Conservation (phyloP, 257 asterid species). For the Hygrophila difformis region DNA sequence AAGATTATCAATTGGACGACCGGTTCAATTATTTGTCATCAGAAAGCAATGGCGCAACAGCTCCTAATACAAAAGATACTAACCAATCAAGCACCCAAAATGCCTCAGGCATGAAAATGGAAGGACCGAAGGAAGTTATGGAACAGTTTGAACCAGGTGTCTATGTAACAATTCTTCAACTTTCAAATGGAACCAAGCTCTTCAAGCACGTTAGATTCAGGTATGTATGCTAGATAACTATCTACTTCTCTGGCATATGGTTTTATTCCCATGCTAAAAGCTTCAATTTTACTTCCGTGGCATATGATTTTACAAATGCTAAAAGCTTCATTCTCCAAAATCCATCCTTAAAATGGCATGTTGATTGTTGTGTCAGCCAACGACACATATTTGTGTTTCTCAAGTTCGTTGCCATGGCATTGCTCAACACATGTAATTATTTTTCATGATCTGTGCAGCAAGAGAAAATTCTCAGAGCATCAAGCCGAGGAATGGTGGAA, state of each 20-base stretch:
- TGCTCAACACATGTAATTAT: not conserved
- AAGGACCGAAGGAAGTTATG: slow-evolving; percentile 53
- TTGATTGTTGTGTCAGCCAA: too few species aligned
- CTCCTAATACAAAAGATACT: slow-evolving; percentile 16
- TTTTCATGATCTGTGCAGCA: slow-evolving; percentile 35
- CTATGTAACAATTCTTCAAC: slow-evolving; percentile 58
- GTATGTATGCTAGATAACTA: slow-evolving; percentile 22
- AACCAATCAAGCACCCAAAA: slow-evolving; percentile 14
- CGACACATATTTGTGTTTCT: too few species aligned
- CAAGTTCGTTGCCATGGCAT: not conserved
- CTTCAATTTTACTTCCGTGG: too few species aligned
- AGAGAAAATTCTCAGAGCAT: slow-evolving; percentile 49
- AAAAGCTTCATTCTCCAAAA: too few species aligned
- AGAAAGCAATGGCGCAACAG: slow-evolving; percentile 16
- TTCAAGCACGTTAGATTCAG: slow-evolving; percentile 87
- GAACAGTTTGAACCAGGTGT: slow-evolving; percentile 98
- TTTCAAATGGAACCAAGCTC: slow-evolving; percentile 55
- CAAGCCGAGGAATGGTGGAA: slow-evolving; percentile 97
- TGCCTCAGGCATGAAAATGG: slow-evolving; percentile 22
- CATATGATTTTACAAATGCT: too few species aligned
- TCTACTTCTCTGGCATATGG: too few species aligned
- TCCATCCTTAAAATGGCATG: too few species aligned
- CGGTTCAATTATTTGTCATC: slow-evolving; percentile 2
- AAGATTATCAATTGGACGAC: not conserved
- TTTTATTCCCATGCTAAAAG: too few species aligned